Base-by-base conservation (phyloP, 2,329 filamentous ascomycete genomes). In the Xylaria sp. region DNA sequence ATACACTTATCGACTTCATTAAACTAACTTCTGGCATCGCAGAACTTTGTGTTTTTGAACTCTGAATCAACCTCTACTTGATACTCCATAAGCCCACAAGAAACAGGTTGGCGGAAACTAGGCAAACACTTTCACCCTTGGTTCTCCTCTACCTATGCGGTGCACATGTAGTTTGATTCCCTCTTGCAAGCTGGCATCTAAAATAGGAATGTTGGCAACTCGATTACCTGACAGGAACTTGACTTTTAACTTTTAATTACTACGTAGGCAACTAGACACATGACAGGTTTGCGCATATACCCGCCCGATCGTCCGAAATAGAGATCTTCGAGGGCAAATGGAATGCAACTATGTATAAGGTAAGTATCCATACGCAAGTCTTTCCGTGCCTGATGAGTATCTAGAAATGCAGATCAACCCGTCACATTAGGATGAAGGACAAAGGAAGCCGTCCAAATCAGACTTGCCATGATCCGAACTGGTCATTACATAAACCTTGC, bases 381-480 rank as follows among this genome's bases (percentile, higher is more conserved):
- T 47, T 32, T 66, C 58, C 51, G 58, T 23, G 10, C 64, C 57
- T 44, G 51, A 66, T 61, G 16, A 55, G 58, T 61, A 42, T 29
- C 27, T 2, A 37, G 40, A 3, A 66, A 51, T 42, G 58, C 23
- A 44, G 64, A 66, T 66, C 59, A 42, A n/a, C 59, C 29, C 12
- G 5, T 50, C 16, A 18, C 8, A 10, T 21, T 50, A 25, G 35
- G 32, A 59, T 10, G n/a, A 47, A 21, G 25, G 2, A 13, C 13
- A 21, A 16, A 32, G 6, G 9, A n/a, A 53, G 42, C 16, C 16
- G 18, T 37, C 40, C 18, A 32, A 57, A n/a, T 32, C 32, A 62
- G 23, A 48, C 4, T 62, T 44, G 8, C 18, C n/a, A 62, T 27
- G 48, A 37, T 27, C 51, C 29, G 32, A 35, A 44, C 4, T 32